Percentiles rank a stretch among this genome's conserved stretches.
These are phyloP conservation scores for Coemansia sp. DNA, from an alignment of 192 early-diverging fungal species.

Conservation along the genomic window DNA sequence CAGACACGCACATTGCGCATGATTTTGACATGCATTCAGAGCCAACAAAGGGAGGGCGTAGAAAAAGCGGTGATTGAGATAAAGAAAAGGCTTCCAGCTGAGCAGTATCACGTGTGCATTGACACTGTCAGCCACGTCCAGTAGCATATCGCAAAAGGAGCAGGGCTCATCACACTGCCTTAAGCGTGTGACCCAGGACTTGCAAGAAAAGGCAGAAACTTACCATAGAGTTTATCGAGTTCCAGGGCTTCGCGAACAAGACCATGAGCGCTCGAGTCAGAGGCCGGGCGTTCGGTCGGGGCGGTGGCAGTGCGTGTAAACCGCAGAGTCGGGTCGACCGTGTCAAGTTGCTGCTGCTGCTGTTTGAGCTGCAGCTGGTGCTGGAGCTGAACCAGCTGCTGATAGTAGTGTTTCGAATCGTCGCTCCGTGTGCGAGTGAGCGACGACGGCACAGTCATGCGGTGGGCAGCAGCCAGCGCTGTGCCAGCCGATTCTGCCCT, in stretches of 20 bases:
- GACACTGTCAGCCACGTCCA: constrained; percentile 13
- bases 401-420: constrained; percentile 41
- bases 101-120: constrained; percentile 10
- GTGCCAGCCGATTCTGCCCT: constrained; percentile 10
- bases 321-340: constrained; percentile 14
- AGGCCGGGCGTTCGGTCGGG: constrained; percentile 18
- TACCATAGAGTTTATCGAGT: constrained; percentile 54
- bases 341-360: constrained; percentile 20
- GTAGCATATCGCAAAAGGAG: constrained; percentile 2
- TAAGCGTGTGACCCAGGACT: not conserved
- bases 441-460: constrained; percentile 38
- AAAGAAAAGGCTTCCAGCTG: not conserved
- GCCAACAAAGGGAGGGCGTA: not conserved
- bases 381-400: constrained; percentile 36
- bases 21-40: constrained; percentile 9
- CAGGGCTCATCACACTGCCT: constrained; percentile 3
- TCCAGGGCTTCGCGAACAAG: constrained; percentile 48
- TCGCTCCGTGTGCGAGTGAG: constrained; percentile 38
- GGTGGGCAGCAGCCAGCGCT: constrained; percentile 29
- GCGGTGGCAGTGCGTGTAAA: constrained; percentile 44
- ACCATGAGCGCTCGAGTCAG: constrained; percentile 19
- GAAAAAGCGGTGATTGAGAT: not conserved
- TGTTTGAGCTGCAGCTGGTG: constrained; percentile 25
- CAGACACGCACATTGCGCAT: constrained; percentile 15
- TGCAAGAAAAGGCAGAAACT: constrained; percentile 16